Conservation (phyloP, 2,329 filamentous ascomycete species). For the Huntiella omanensis region DNA sequence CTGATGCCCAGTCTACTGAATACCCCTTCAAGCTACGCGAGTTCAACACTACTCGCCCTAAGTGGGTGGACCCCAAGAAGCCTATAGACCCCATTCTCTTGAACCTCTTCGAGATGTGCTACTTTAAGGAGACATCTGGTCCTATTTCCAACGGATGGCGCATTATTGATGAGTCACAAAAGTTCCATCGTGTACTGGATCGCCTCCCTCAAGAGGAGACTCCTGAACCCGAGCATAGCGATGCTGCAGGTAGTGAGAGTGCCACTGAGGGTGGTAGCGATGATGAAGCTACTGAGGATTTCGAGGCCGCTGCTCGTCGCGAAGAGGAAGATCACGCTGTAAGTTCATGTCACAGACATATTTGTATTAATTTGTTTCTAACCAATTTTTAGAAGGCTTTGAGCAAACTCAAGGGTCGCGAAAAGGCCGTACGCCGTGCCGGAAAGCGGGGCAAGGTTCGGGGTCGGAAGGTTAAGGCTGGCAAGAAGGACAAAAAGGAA, state of each 20-base stretch:
- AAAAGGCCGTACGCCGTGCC: conserved; percentile 1
- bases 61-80: conserved; percentile 31
- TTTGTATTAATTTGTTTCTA: background rate
- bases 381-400: background rate
- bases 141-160: conserved; percentile 55
- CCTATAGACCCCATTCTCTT: conserved; percentile 46
- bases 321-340: conserved; percentile 28
- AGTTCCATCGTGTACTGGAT: conserved; percentile 33
- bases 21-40: conserved; percentile 20
- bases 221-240: conserved; percentile 27
- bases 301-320: conserved; percentile 31
- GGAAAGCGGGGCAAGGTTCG: conserved; percentile 16
- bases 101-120: conserved; percentile 60
- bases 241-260: conserved; percentile 20
- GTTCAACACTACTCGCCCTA: conserved; percentile 32
- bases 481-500: conserved; percentile 21
- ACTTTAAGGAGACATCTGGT: conserved; percentile 29
- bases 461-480: background rate
- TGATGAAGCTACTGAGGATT: conserved; percentile 25
- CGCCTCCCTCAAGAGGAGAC: conserved; percentile 24
- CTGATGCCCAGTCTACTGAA: conserved; percentile 1
- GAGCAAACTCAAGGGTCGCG: conserved; percentile 1
- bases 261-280: conserved; percentile 14
- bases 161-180: conserved; percentile 36
- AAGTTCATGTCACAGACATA: background rate